phyloP scores from a whole-genome alignment of 331 rosid genomes.

The Saraca asoca region DNA sequence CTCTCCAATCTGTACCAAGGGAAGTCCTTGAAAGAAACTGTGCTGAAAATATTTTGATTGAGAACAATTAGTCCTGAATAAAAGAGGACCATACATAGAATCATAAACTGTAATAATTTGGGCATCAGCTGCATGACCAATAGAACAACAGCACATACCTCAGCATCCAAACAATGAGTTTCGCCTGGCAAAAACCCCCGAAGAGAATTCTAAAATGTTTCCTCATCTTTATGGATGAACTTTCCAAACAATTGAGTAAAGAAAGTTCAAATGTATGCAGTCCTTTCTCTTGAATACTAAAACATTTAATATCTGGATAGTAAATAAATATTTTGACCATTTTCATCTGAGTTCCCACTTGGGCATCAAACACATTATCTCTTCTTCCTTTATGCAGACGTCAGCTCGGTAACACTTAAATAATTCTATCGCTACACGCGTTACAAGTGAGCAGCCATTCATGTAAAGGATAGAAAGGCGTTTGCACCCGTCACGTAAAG shows the following conservation, averaged over 20 bases:
- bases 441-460: slow-evolving; percentile 43
- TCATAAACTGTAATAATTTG: no score
- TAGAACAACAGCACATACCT: no score
- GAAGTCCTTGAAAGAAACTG: no score
- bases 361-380: slow-evolving; percentile 48
- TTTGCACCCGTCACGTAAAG: slow-evolving; percentile 56
- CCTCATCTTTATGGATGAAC: slow-evolving; percentile 2
- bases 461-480: slow-evolving; percentile 56
- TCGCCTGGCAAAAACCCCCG: no score
- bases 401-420: slow-evolving; percentile 55
- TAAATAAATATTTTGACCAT: slow-evolving; percentile 5
- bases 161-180: no score
- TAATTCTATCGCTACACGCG: slow-evolving; percentile 53
- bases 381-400: slow-evolving; percentile 50
- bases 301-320: slow-evolving; percentile 7
- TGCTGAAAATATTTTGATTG: no score
- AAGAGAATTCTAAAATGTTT: slow-evolving; percentile 2
- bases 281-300: slow-evolving; percentile 13
- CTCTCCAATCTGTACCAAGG: no score
- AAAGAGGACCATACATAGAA: no score
- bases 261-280: slow-evolving; percentile 25
- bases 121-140: no score
- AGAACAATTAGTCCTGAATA: no score
- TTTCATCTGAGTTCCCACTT: slow-evolving; percentile 43
- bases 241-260: slow-evolving; percentile 19